phyloP scores from a whole-genome alignment of 495 filamentous ascomycete species.

The Articulospora tetracladia region DNA sequence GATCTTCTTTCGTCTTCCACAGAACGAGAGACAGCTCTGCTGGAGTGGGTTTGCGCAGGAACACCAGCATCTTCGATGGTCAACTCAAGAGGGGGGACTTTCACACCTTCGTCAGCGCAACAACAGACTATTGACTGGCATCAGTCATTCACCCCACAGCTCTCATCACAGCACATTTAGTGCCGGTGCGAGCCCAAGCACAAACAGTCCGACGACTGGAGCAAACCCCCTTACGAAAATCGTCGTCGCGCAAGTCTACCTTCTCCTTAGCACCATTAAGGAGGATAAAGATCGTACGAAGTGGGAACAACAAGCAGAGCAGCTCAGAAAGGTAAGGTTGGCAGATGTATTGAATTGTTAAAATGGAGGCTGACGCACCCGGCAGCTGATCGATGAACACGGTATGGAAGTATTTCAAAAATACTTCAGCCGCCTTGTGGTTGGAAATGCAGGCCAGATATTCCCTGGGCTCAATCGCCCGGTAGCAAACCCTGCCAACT shows the following conservation, averaged over 20 bases:
- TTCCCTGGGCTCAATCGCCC: slow-evolving; percentile 71
- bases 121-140: slow-evolving; percentile 34
- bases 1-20: slow-evolving; percentile 27
- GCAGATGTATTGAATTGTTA: not conserved
- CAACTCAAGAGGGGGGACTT: slow-evolving; percentile 39
- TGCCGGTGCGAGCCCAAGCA: slow-evolving; percentile 61
- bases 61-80: slow-evolving; percentile 28
- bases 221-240: slow-evolving; percentile 73
- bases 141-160: slow-evolving; percentile 45
- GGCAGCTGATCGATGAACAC: slow-evolving; percentile 85
- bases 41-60: slow-evolving; percentile 24
- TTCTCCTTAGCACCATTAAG: slow-evolving; percentile 89
- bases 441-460: slow-evolving; percentile 78
- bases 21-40: slow-evolving; percentile 26
- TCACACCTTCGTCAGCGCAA: slow-evolving; percentile 52
- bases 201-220: slow-evolving; percentile 56
- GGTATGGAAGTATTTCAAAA: slow-evolving; percentile 94
- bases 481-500: slow-evolving; percentile 70
- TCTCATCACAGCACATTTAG: slow-evolving; percentile 46
- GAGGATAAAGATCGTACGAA: slow-evolving; percentile 87
- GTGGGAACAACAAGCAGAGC: slow-evolving; percentile 90
- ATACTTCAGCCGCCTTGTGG: slow-evolving; percentile 86
- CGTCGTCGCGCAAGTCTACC: slow-evolving; percentile 88
- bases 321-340: slow-evolving; percentile 74
- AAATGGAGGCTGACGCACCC: slow-evolving; percentile 15